Evolutionary conservation across 176 grass and related monocot genomes (phyloP).

Genomic region (Triticum dicoccoides): DNA sequence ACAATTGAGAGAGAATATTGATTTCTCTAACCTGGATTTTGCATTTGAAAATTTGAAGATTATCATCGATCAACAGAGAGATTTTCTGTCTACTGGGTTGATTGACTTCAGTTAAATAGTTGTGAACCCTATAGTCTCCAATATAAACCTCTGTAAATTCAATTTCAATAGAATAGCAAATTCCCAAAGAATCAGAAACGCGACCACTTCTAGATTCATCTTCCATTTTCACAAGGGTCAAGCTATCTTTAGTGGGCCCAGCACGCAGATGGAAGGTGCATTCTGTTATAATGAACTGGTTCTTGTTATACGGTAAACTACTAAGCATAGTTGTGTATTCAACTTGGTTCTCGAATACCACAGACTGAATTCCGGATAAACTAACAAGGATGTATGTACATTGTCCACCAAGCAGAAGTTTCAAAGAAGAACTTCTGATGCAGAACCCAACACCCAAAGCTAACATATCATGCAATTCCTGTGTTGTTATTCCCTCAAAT

Average conservation of each 20-base stretch:
- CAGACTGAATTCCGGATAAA: slow-evolving; percentile 54
- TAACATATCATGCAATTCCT: slow-evolving; percentile 40
- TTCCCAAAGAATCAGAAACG: slow-evolving; percentile 22
- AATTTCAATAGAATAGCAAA: slow-evolving; percentile 47
- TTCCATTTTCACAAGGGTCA: slow-evolving; percentile 13
- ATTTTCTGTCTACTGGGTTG: slow-evolving; percentile 47
- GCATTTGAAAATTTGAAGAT: slow-evolving; percentile 58
- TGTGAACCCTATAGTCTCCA: slow-evolving; percentile 50
- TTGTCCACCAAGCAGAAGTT: slow-evolving; percentile 50
- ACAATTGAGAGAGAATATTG: slow-evolving; percentile 19
- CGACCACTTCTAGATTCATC: slow-evolving; percentile 20
- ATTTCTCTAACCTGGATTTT: slow-evolving; percentile 53
- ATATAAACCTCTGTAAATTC: slow-evolving; percentile 65
- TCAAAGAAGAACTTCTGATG: slow-evolving; percentile 50
- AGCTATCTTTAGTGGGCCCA: slow-evolving; percentile 32
- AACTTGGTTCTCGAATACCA: slow-evolving; percentile 45
- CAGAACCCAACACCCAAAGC: slow-evolving; percentile 53
- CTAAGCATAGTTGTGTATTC: slow-evolving; percentile 13
- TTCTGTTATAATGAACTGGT: slow-evolving; percentile 53
- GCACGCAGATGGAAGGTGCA: slow-evolving; percentile 41
- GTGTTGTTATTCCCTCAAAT: slow-evolving; percentile 20
- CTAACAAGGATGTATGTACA: slow-evolving; percentile 38
- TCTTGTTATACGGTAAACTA: slow-evolving; percentile 29
- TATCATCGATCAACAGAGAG: slow-evolving; percentile 40
- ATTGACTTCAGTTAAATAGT: slow-evolving; percentile 37